Percentiles rank a stretch among this genome's conserved stretches.
Conservation (phyloP, 1,284 basidiomycete species). For the Malassezia globosa region DNA sequence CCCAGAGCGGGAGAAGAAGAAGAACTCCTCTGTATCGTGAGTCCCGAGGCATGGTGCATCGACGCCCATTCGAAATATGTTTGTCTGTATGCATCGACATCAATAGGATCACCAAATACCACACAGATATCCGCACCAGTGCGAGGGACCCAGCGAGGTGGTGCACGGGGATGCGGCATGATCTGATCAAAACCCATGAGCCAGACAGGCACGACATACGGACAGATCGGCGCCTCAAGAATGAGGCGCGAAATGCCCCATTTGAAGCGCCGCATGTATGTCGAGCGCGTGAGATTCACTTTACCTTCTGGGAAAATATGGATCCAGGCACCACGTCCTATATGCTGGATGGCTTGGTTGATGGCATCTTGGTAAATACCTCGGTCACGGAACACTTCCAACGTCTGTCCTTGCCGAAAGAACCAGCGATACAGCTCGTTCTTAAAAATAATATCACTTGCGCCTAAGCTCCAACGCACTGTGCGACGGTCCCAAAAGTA, state of each 20-base stretch:
- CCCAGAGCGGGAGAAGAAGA: no score
- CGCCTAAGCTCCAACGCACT: conserved; percentile 74
- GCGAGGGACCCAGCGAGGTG: conserved; percentile 32
- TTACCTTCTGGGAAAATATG: conserved; percentile 91
- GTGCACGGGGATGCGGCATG: conserved; percentile 40
- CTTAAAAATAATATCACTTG: conserved; percentile 90
- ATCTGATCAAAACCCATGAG: conserved; percentile 54
- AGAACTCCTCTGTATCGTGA: conserved; percentile 3
- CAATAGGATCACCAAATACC: conserved; percentile 34
- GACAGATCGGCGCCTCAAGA: conserved; percentile 45
- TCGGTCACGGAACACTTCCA: conserved; percentile 78
- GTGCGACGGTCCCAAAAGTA: conserved; percentile 45
- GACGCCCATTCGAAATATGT: background rate
- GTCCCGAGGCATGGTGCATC: background rate
- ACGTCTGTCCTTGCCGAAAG: conserved; percentile 79
- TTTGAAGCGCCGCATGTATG: conserved; percentile 69
- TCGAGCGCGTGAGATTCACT: conserved; percentile 58
- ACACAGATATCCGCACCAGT: conserved; percentile 31
- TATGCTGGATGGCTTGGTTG: conserved; percentile 64
- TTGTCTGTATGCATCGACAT: background rate
- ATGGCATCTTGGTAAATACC: conserved; percentile 84
- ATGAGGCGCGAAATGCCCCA: conserved; percentile 74
- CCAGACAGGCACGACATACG: conserved; percentile 88
- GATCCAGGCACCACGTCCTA: conserved; percentile 77
- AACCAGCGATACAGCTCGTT: conserved; percentile 60